Evolutionary conservation across 2,329 filamentous ascomycete genomes (phyloP), one percentile per base, ranked within the genome.

Genomic region (Aspergillus sp.): DNA sequence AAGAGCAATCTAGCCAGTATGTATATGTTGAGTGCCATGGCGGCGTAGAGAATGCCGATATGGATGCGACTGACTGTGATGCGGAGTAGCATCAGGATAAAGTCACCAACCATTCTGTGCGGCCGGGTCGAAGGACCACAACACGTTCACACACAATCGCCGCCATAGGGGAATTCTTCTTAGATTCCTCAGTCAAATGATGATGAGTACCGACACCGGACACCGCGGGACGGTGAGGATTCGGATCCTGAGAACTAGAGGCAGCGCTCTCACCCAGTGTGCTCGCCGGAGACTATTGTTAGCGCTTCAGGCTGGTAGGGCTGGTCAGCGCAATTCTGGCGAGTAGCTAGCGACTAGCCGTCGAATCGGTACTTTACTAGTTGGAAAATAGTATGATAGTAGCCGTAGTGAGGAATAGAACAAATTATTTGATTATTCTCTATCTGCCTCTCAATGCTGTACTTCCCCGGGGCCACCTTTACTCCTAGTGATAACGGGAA

Each of bases 71-170:
- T 60, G 10, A 72, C 58, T 0, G 74, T 70, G 29, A 80, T 64
- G n/a, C 75, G 71, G 3, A 78, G 67, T 12, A 79, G 68, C 52
- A 77, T 75, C 30, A 76, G 67, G 4, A 66, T 73, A 44, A 79
- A 19, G 19, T 19, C 19, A 19, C 19, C 19, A 19, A 19, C 19
- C 19, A 19, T 19, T 19, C 19, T 19, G 19, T 19, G 19, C 19
- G 19, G 19, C 19, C 19, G 19, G 19, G 19, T 19, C 1, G 32
- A 34, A 6, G 5, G 32, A 34, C 32, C 7, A 33, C 32, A 34
- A 34, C 32, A n/a, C 32, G 32, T 34, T 7, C 32, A 4, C 32
- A 34, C 6, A 19, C 19, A 34, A 34, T 34, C 32, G 32, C 6
- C 32, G 32, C 32, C 32, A 34, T n/a, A 34, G 32, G 32, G 6